These are phyloP conservation scores for Pyrenophora tritici-repentis DNA, from an alignment of 2,329 filamentous ascomycete species.

Conservation along the genomic window DNA sequence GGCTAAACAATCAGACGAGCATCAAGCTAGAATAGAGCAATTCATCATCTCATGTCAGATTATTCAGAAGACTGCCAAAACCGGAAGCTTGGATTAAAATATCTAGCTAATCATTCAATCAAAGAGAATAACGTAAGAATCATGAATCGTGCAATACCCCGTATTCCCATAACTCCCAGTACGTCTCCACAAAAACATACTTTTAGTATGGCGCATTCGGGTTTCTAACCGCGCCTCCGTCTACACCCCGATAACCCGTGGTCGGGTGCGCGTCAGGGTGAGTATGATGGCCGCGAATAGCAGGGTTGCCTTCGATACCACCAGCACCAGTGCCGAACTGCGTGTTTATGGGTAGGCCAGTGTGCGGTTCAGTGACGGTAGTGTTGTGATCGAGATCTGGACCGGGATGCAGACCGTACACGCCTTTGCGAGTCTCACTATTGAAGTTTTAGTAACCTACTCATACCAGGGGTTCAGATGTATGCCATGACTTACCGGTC, in stretches of 20 bases:
- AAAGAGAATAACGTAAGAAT: too few relatives aligned
- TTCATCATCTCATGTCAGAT: too few relatives aligned
- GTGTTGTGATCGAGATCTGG: constrained; percentile 22
- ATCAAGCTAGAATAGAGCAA: too few relatives aligned
- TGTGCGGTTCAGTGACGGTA: constrained; percentile 46
- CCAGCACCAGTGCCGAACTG: constrained; percentile 46
- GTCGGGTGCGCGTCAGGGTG: constrained; percentile 2
- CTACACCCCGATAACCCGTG: neutral
- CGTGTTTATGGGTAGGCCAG: constrained; percentile 50
- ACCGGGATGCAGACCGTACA: constrained; percentile 28
- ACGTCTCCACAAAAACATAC: too few relatives aligned
- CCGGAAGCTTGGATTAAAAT: too few relatives aligned
- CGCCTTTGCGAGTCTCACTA: constrained; percentile 23
- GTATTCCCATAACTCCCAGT: too few relatives aligned
- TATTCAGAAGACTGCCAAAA: too few relatives aligned
- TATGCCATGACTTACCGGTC: constrained; percentile 30
- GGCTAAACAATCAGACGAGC: too few relatives aligned
- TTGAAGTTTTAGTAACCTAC: constrained; percentile 1
- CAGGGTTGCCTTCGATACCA: constrained; percentile 44
- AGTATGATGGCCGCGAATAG: constrained; percentile 34
- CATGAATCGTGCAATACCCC: too few relatives aligned
- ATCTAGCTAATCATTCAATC: too few relatives aligned
- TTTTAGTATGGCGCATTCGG: neutral
- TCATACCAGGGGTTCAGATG: neutral
- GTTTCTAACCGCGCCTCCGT: neutral